phyloP scores from a whole-genome alignment of 371 early-diverging fungal genomes.

The Umbelopsis sp. region DNA sequence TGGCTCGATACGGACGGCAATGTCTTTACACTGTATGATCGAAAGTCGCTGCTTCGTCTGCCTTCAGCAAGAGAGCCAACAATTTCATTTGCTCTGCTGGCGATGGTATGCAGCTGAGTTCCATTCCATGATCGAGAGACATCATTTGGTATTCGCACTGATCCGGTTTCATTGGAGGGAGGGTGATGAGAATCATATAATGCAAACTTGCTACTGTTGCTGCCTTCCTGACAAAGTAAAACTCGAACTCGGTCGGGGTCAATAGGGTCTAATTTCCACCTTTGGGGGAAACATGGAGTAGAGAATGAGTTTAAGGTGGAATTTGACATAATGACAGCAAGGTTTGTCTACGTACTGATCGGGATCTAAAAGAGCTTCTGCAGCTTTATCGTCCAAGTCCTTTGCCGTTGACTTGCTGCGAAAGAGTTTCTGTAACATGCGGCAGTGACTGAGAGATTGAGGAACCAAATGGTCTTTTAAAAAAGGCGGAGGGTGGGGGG shows the following conservation, averaged over 20 bases:
- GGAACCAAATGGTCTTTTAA: not conserved
- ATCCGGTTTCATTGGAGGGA: slow-evolving; percentile 18
- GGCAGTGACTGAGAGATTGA: slow-evolving; percentile 8
- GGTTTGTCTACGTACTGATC: slow-evolving; percentile 38
- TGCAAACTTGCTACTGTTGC: slow-evolving; percentile 47
- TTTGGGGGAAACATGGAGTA: slow-evolving; percentile 10
- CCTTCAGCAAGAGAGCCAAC: slow-evolving; percentile 35
- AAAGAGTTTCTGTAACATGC: slow-evolving; percentile 48
- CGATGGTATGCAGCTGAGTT: slow-evolving; percentile 15
- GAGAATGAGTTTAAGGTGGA: not conserved
- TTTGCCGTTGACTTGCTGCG: slow-evolving; percentile 38
- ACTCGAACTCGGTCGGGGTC: slow-evolving; percentile 41
- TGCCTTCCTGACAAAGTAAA: slow-evolving; percentile 46
- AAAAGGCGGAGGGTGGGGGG: slow-evolving; percentile 1
- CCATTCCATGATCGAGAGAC: slow-evolving; percentile 48
- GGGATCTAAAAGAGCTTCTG: slow-evolving; percentile 39
- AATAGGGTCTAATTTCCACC: slow-evolving; percentile 38
- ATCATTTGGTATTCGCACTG: slow-evolving; percentile 18
- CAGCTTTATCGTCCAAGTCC: slow-evolving; percentile 40
- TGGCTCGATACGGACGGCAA: slow-evolving; percentile 32
- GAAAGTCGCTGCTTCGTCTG: slow-evolving; percentile 30
- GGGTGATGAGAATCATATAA: slow-evolving; percentile 45
- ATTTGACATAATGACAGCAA: slow-evolving; percentile 8
- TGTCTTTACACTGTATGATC: slow-evolving; percentile 38
- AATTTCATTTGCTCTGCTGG: slow-evolving; percentile 24